Conservation (phyloP, 2,329 filamentous ascomycete genomes). For the Fusarium setosum region DNA sequence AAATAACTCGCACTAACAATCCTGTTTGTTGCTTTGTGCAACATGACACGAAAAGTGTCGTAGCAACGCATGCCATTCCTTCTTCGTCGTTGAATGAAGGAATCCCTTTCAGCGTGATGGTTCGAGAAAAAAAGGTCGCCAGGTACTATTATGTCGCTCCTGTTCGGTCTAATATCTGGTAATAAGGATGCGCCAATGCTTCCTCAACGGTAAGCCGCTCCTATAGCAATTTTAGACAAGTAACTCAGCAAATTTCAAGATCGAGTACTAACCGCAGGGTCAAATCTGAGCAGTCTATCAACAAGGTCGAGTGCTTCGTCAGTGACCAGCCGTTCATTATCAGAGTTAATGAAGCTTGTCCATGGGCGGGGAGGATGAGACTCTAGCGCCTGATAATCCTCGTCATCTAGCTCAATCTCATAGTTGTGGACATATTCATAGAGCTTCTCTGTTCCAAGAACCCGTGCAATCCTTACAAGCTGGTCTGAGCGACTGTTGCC, state of each 20-base stretch:
- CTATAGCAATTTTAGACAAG: background rate
- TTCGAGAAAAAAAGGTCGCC: too few relatives aligned
- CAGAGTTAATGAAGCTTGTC: slow-evolving; percentile 92
- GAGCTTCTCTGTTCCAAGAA: slow-evolving; percentile 93
- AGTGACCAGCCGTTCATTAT: slow-evolving; percentile 94
- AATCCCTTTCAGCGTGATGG: too few relatives aligned
- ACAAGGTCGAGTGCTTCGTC: slow-evolving; percentile 97
- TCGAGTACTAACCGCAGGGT: slow-evolving; percentile 80
- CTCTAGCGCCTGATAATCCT: slow-evolving; percentile 93
- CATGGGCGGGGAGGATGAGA: slow-evolving; percentile 94
- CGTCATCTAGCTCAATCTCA: slow-evolving; percentile 93
- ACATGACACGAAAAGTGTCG: too few relatives aligned
- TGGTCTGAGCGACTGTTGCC: slow-evolving; percentile 97
- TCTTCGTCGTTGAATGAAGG: too few relatives aligned
- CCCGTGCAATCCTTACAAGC: slow-evolving; percentile 96
- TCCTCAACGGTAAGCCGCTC: slow-evolving; percentile 4
- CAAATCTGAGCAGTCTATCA: slow-evolving; percentile 93
- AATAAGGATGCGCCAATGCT: slow-evolving; percentile 4
- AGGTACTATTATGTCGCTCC: too few relatives aligned
- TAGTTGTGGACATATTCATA: slow-evolving; percentile 99
- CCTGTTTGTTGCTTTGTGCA: too few relatives aligned
- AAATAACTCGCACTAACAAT: too few relatives aligned
- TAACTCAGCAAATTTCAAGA: accelerated
- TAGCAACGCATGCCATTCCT: too few relatives aligned
- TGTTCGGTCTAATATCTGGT: too few relatives aligned